Base-by-base conservation (phyloP, 2,329 filamentous ascomycete species). In the Fusarium sp. region DNA sequence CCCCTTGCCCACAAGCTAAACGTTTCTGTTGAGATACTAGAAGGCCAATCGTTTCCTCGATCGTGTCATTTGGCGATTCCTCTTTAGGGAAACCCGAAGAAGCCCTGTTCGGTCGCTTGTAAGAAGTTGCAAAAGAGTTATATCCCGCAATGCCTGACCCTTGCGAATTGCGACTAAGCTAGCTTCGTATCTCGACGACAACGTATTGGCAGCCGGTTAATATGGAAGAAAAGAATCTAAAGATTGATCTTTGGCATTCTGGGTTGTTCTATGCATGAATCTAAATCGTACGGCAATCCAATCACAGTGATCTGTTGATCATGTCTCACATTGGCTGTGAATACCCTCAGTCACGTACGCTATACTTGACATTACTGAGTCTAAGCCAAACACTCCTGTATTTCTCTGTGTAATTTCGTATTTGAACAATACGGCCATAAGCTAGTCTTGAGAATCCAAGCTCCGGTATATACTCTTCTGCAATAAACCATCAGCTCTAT, bases 101-200 rank as follows among this genome's bases (percentile, higher is more conserved):
- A 55, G 52, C 40, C 28, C 62, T 50, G 46, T 50, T 45, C 39
- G 52, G 30, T 49, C 47, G 37, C 48, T 32, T 55, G 41, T 35
- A 11, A 44, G 39, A 35, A 49, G 41, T 40, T 22, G 32, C 33
- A 32, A 22, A n/a, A 33, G 44, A 53, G 28, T 52, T 69, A 69
- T 69, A 68, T 68, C 66, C 66, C 66, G 65, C 66, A 68, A 37
- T 26, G 56, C 39, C 46, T 33, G 15, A 56, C 43, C 66, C 66
- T 50, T 62, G 66, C 60, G 51, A 53, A 52, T 46, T 62, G 66
- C 60, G 51, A 53, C 40, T 67, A 20, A 46, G 49, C 62, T 61
- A 68, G 40, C 54, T 58, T 69, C 35, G 48, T 33, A 22, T 62
- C 19, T 39, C 33, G 13, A 32, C 54, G 19, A 37, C 30, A 14